These are phyloP conservation scores for Entophlyctis luteolus DNA, from an alignment of 192 early-diverging fungal genomes.

Conservation along the genomic window DNA sequence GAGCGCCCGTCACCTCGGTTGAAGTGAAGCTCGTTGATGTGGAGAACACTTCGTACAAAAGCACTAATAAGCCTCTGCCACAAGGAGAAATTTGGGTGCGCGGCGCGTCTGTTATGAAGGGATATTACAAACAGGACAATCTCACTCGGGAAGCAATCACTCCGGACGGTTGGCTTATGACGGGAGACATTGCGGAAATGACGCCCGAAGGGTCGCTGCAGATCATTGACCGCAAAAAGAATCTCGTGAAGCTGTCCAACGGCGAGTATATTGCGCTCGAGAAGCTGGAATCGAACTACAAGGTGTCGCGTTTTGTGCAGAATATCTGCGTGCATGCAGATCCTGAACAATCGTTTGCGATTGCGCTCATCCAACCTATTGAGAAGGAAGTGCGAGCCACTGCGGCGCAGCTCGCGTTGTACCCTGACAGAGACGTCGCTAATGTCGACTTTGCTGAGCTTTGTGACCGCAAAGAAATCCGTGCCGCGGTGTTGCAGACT, in stretches of 20 bases:
- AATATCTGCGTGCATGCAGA: slow-evolving; percentile 64
- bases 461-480: slow-evolving; percentile 37
- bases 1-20: neutral
- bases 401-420: slow-evolving; percentile 11
- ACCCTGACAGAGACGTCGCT: slow-evolving; percentile 24
- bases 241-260: slow-evolving; percentile 84
- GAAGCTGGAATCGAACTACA: slow-evolving; percentile 87
- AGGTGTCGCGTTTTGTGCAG: slow-evolving; percentile 60
- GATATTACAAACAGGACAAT: slow-evolving; percentile 73
- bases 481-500: slow-evolving; percentile 48
- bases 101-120: slow-evolving; percentile 68
- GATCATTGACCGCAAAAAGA: slow-evolving; percentile 90
- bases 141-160: slow-evolving; percentile 64
- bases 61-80: slow-evolving; percentile 29
- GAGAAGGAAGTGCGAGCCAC: slow-evolving; percentile 42
- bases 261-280: slow-evolving; percentile 91
- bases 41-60: slow-evolving; percentile 29
- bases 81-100: slow-evolving; percentile 84
- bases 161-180: slow-evolving; percentile 79
- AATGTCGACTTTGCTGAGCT: slow-evolving; percentile 46
- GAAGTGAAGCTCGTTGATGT: slow-evolving; percentile 78
- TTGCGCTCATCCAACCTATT: slow-evolving; percentile 71
- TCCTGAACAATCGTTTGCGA: slow-evolving; percentile 62
- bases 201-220: slow-evolving; percentile 66
- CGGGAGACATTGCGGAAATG: slow-evolving; percentile 82